Evolutionary conservation across 371 early-diverging fungal genomes (phyloP).

Genomic region (Homolaphlyctis polyrhiza): DNA sequence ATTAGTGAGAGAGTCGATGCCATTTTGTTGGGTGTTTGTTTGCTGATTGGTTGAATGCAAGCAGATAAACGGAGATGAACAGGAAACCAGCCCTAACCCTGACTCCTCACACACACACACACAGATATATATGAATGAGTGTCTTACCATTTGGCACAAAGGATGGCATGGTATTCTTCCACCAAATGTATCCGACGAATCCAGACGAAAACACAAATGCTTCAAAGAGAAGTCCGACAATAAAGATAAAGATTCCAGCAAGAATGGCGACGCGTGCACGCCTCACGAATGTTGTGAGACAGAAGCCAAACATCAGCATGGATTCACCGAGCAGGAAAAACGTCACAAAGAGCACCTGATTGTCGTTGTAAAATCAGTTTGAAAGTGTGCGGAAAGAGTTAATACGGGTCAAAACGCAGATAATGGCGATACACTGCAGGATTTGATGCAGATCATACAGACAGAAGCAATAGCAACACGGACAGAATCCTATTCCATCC

Average conservation of each 20-base stretch:
- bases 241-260: slow-evolving; percentile 64
- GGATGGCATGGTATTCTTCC: slow-evolving; percentile 29
- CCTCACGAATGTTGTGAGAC: slow-evolving; percentile 59
- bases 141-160: slow-evolving; percentile 23
- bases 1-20: too few species aligned
- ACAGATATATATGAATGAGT: too few species aligned
- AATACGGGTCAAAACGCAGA: too few species aligned
- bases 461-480: background rate
- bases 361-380: too few species aligned
- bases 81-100: too few species aligned
- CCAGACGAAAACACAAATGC: slow-evolving; percentile 54
- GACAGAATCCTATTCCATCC: background rate
- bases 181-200: slow-evolving; percentile 65
- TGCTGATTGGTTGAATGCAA: too few species aligned
- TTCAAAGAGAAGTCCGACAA: slow-evolving; percentile 66
- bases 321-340: slow-evolving; percentile 66
- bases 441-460: too few species aligned
- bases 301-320: slow-evolving; percentile 64
- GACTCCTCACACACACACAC: too few species aligned
- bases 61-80: too few species aligned
- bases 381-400: background rate
- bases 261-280: slow-evolving; percentile 50
- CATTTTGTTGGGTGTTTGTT: too few species aligned
- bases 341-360: slow-evolving; percentile 46
- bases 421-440: too few species aligned